phyloP scores from a whole-genome alignment of 176 grass and related monocot species.

The Juncus inflexus region DNA sequence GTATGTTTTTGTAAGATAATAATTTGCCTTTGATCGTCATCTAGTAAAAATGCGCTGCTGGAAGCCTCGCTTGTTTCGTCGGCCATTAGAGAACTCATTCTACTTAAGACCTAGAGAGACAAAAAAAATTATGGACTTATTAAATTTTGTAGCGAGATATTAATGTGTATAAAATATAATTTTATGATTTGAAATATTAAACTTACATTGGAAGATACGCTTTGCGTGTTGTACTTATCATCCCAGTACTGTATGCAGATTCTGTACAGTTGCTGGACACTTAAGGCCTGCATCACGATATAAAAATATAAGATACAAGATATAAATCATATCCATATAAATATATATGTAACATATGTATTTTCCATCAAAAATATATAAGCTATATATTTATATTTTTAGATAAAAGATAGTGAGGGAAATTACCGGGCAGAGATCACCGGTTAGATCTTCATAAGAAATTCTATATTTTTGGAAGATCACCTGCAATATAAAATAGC shows the following conservation, averaged over 20 bases:
- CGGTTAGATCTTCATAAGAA: slow-evolving; percentile 71
- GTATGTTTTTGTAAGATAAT: not conserved
- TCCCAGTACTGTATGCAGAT: slow-evolving; percentile 95
- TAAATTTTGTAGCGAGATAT: not conserved
- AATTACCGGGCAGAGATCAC: slow-evolving; percentile 82
- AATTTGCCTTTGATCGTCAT: slow-evolving; percentile 55
- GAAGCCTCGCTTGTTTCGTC: slow-evolving; percentile 28
- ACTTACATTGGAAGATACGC: slow-evolving; percentile 80
- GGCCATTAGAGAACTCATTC: slow-evolving; percentile 43
- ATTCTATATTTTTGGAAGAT: slow-evolving; percentile 95
- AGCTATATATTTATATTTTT: not conserved
- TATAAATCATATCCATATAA: slow-evolving; percentile 2
- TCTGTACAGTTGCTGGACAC: slow-evolving; percentile 67
- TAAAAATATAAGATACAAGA: slow-evolving; percentile 6
- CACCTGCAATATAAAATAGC: slow-evolving; percentile 41
- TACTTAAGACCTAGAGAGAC: slow-evolving; percentile 52
- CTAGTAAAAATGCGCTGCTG: slow-evolving; percentile 47
- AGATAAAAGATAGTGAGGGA: not conserved
- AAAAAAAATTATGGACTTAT: slow-evolving; percentile 5
- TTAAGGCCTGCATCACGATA: slow-evolving; percentile 50
- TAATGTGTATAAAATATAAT: slow-evolving; percentile 9
- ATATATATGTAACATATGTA: not conserved
- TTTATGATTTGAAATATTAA: slow-evolving; percentile 17
- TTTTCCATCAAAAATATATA: not conserved
- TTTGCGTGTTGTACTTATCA: slow-evolving; percentile 93